Base-by-base conservation (phyloP, 1,284 basidiomycete species). In the Melampsora abietis-canadensis region DNA sequence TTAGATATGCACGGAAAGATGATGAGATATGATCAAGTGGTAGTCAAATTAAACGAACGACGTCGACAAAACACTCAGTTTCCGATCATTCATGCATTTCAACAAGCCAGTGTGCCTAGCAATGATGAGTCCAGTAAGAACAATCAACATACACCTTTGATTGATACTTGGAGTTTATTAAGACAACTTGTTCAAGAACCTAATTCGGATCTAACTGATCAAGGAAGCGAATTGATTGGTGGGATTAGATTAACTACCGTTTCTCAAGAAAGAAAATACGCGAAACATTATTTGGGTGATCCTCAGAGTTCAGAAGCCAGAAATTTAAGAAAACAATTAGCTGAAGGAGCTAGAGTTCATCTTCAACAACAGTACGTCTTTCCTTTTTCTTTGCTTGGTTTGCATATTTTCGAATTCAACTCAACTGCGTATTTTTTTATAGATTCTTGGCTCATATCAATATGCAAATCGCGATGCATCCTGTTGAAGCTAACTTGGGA, bases 11-110 rank as follows among this genome's bases (percentile, higher is more conserved):
- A 95, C 83, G 89, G 87, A 81, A 92, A 92, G 83, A 94, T 95
- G 92, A 91, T 94, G 87, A 88, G 88, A n/a, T 97, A 95, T 81
- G 91, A 92, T 82, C 87, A 87, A 73, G 88, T 91, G 40, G 85
- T 95, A 57, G 83, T 86, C 19, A 87, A 90, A 44, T 83, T 93
- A 63, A 94, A 92, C 81, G 83, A 87, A 63, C 86, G 90, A 7
- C 85, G 92, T 61, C 84, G 89, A 17, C 86, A 88, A 19, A 89
- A 87, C 6, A 87, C 85, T 8, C 89, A 90, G 0, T 92, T 87
- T 80, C 90, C 90, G 2, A 85, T 92, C 73, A 83, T 92, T 5
- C 89, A 91, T 77, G 83, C 87, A 0, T 84, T 92, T 57, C 85
- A 87, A 66, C 85, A 88, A 76, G 89, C 88, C 4, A 77, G 76